Conservation (phyloP, 2,329 filamentous ascomycete genomes). For the Fusarium sp. region DNA sequence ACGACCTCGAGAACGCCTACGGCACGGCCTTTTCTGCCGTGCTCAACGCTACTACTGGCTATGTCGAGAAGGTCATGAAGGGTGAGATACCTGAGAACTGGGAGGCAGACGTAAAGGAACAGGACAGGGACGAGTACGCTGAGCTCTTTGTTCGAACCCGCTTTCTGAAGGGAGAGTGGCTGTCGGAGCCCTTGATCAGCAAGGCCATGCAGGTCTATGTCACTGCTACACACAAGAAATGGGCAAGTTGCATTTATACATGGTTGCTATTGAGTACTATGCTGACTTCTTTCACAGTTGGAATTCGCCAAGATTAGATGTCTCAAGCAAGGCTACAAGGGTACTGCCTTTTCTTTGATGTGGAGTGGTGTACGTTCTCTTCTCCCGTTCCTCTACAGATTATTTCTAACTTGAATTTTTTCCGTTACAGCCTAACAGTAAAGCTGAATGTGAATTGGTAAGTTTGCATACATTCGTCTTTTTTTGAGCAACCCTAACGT, state of each 20-base stretch:
- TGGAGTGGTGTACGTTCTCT: not conserved
- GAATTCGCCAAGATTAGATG: slow-evolving; percentile 4
- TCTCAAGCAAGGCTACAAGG: not conserved
- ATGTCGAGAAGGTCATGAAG: slow-evolving; percentile 3
- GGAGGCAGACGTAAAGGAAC: not conserved
- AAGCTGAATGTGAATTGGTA: not conserved
- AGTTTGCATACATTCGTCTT: not conserved
- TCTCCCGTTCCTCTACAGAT: not conserved
- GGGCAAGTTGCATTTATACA: not conserved
- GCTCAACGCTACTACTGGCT: slow-evolving; percentile 1
- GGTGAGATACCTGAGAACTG: not conserved
- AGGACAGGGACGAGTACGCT: not conserved
- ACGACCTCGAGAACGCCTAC: slow-evolving; percentile 8
- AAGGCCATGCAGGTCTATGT: slow-evolving; percentile 2
- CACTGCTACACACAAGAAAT: not conserved
- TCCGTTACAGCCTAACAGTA: not conserved
- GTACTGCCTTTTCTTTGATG: not conserved
- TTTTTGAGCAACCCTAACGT: not conserved
- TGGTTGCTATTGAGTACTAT: not conserved
- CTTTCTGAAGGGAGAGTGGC: slow-evolving; percentile 13
- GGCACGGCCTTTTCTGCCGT: slow-evolving; percentile 11
- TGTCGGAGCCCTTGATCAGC: slow-evolving; percentile 2
- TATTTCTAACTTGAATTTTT: not conserved
- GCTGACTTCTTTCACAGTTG: not conserved
- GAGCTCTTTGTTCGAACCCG: not conserved